Evolutionary conservation across 768 basidiomycete species (phyloP).

Genomic region (Amanita brunnescens): DNA sequence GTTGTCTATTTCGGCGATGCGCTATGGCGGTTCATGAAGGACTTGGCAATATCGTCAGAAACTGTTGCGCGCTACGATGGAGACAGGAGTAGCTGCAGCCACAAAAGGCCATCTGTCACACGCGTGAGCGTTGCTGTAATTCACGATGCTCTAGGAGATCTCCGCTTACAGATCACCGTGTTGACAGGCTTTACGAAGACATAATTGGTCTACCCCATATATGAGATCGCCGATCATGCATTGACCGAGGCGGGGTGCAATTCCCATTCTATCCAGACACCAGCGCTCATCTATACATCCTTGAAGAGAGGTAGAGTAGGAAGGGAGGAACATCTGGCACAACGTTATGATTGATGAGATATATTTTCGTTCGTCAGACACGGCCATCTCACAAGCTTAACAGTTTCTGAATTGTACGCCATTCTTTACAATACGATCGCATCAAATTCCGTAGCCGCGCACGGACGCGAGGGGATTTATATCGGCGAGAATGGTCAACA

Average conservation of each 20-base stretch:
- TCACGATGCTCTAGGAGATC: no score
- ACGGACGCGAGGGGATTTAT: conserved; percentile 45
- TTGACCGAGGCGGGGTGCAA: conserved; percentile 47
- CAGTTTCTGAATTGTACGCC: conserved; percentile 39
- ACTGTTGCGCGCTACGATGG: no score
- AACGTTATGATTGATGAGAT: conserved; percentile 25
- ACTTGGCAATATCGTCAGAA: no score
- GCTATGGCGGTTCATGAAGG: no score
- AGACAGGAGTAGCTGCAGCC: no score
- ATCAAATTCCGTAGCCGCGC: no score
- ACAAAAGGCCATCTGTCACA: no score
- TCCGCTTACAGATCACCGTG: neutral
- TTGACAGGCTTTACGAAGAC: conserved; percentile 37
- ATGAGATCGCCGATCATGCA: conserved; percentile 38
- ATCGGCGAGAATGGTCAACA: conserved; percentile 47
- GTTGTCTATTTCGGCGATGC: no score
- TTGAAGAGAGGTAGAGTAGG: conserved; percentile 40
- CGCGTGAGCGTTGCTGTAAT: no score
- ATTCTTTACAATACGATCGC: no score
- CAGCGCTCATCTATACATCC: conserved; percentile 32
- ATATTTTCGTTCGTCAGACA: neutral
- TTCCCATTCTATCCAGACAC: conserved; percentile 43
- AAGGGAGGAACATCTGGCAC: conserved; percentile 52
- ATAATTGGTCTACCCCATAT: conserved; percentile 51
- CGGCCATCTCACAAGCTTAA: conserved; percentile 23